phyloP scores from a whole-genome alignment of 768 basidiomycete genomes.

The Austroboletus festivus region DNA sequence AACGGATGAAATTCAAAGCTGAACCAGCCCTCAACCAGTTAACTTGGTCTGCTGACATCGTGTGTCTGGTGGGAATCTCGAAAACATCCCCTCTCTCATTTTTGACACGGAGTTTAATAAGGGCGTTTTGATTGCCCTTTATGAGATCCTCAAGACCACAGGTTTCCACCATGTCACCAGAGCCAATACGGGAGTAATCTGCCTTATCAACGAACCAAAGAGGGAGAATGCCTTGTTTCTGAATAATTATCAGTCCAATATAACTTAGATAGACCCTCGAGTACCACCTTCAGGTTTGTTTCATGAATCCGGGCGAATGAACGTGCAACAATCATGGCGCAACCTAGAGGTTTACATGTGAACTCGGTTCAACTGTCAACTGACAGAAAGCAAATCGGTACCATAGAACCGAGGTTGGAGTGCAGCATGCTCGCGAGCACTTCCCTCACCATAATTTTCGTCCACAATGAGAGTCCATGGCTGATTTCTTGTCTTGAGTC shows the following conservation, averaged over 20 bases:
- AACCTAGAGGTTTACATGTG: slow-evolving; percentile 48
- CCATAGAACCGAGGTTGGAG: slow-evolving; percentile 95
- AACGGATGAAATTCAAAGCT: slow-evolving; percentile 86
- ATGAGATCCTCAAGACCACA: slow-evolving; percentile 73
- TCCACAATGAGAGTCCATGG: slow-evolving; percentile 95
- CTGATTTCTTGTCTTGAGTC: slow-evolving; percentile 75
- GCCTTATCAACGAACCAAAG: slow-evolving; percentile 88
- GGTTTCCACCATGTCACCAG: slow-evolving; percentile 82
- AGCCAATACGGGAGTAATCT: slow-evolving; percentile 81
- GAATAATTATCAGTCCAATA: slow-evolving; percentile 9
- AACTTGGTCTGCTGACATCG: slow-evolving; percentile 86
- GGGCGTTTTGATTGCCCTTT: slow-evolving; percentile 39
- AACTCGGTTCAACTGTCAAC: neutral
- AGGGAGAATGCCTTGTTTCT: slow-evolving; percentile 98
- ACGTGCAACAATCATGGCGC: slow-evolving; percentile 81
- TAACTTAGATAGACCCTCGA: neutral
- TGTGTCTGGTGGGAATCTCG: slow-evolving; percentile 76
- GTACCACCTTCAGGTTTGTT: slow-evolving; percentile 84
- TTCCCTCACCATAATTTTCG: slow-evolving; percentile 97
- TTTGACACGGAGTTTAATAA: slow-evolving; percentile 60
- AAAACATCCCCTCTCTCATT: slow-evolving; percentile 60
- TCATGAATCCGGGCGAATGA: slow-evolving; percentile 99
- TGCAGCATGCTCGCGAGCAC: slow-evolving; percentile 96
- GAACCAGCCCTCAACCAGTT: slow-evolving; percentile 88
- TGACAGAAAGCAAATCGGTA: slow-evolving; percentile 23